Percentiles rank a stretch among this genome's conserved stretches.
phyloP scores from a whole-genome alignment of 345 rosid species.

The Abelmoschus esculentus region DNA sequence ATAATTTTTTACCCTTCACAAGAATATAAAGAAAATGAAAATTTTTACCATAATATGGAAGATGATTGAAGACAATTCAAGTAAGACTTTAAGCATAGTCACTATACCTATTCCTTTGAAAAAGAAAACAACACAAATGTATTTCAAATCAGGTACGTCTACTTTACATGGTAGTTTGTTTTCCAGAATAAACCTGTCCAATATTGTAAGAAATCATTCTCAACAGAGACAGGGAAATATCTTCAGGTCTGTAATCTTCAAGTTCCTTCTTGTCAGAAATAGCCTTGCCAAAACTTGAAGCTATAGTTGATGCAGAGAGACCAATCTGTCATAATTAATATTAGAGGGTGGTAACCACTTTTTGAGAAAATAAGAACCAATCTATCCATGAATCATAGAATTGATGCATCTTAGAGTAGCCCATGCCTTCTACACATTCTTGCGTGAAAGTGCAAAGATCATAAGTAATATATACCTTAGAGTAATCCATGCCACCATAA shows the following conservation, averaged over 20 bases:
- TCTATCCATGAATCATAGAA: background rate
- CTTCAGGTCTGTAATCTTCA: slow-evolving; percentile 89
- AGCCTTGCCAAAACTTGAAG: slow-evolving; percentile 97
- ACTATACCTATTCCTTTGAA: background rate
- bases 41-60: background rate
- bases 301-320: slow-evolving; percentile 95
- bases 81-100: background rate
- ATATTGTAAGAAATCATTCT: slow-evolving; percentile 98
- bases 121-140: background rate
- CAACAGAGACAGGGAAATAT: slow-evolving; percentile 88
- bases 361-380: background rate
- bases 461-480: background rate
- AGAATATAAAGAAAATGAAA: background rate
- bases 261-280: slow-evolving; percentile 92
- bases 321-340: slow-evolving; percentile 3
- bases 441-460: background rate
- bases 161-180: slow-evolving; percentile 1
- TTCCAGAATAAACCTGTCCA: slow-evolving; percentile 63
- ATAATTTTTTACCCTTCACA: background rate
- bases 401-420: slow-evolving; percentile 14
- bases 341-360: background rate
- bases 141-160: background rate
- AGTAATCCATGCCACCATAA: background rate
- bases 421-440: background rate
- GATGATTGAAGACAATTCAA: background rate